Base-by-base conservation (phyloP, 805 yeast genomes). In the Candida silvatica region DNA sequence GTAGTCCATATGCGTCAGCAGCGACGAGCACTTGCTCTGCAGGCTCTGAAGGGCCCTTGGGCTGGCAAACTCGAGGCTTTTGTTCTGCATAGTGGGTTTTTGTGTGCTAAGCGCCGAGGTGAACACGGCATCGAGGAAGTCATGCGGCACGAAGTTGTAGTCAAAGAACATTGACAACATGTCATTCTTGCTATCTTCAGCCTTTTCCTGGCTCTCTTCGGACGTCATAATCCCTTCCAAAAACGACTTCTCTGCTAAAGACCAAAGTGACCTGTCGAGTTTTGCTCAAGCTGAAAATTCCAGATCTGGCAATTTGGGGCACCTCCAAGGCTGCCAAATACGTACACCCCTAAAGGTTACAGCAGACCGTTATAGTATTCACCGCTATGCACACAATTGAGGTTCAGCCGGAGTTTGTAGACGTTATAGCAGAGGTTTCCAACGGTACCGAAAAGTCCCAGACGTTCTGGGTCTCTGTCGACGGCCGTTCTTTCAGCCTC, bases 91-190 rank as follows among this genome's bases (percentile, higher is more conserved):
- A 18, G 39, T 35, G 15, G 34, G 39, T 17, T 27, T 34, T 6
- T 38, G 27, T 27, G 40, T 40, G 30, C 47, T 45, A 6, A 64
- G 41, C 3, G 67, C 59, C 15, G 67, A 55, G 31, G 70, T 61
- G 40, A 75, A 66, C 12, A 80, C 56, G 3, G 81, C 77, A 49
- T 81, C 84, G 15, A 81, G 66, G 46, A 71, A 81, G 27, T 72
- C 73, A 36, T 73, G 70, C 1, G 86, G 81, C 14, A 69, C 73
- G 48, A 80, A 80, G 18, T 70, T 73, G 16, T 68, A 71, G 42
- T 80, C 84, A 41, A 78, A 76, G 59, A 81, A 81, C 76, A 80
- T 79, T 9, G 74, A 58, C 3, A 80, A 54, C 27, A 31, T 31
- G 16, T 30, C 27, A 17, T 34, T 24, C 8, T 20, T 12, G 9